phyloP scores from a whole-genome alignment of 73 alveolate species.

The Blepharisma stoltei region DNA sequence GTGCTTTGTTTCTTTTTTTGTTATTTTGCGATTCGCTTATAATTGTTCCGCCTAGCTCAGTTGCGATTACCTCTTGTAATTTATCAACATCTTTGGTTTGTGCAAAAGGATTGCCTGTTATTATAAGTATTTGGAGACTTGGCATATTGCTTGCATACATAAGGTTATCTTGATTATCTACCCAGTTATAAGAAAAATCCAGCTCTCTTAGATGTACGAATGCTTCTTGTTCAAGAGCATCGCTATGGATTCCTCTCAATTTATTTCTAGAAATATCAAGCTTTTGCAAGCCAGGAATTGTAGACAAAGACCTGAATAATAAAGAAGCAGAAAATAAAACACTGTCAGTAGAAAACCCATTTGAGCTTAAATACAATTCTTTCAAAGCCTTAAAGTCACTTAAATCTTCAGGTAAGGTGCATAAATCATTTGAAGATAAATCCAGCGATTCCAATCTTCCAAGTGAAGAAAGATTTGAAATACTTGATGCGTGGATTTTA shows the following conservation, averaged over 20 bases:
- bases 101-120: constrained; percentile 70
- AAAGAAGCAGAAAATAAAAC: constrained; percentile 49
- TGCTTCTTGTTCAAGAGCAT: constrained; percentile 31
- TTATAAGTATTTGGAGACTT: constrained; percentile 40
- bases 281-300: constrained; percentile 47
- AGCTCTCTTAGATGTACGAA: constrained; percentile 45
- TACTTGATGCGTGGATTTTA: constrained; percentile 44
- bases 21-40: constrained; percentile 33
- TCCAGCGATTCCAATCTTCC: constrained; percentile 44
- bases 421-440: constrained; percentile 49
- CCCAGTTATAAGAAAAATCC: constrained; percentile 56
- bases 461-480: constrained; percentile 34
- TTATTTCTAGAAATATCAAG: constrained; percentile 56
- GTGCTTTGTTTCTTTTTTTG: background rate
- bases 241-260: constrained; percentile 49
- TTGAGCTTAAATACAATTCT: constrained; percentile 49
- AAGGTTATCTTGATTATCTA: constrained; percentile 54
- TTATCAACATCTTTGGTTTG: constrained; percentile 31
- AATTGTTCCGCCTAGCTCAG: constrained; percentile 44
- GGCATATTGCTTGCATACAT: constrained; percentile 33
- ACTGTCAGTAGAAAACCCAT: constrained; percentile 49
- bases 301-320: constrained; percentile 39
- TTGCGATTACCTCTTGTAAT: constrained; percentile 41
- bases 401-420: constrained; percentile 63
- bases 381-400: constrained; percentile 33